phyloP scores from a whole-genome alignment of 2,329 filamentous ascomycete species.

The Pseudogymnoascus sp. region DNA sequence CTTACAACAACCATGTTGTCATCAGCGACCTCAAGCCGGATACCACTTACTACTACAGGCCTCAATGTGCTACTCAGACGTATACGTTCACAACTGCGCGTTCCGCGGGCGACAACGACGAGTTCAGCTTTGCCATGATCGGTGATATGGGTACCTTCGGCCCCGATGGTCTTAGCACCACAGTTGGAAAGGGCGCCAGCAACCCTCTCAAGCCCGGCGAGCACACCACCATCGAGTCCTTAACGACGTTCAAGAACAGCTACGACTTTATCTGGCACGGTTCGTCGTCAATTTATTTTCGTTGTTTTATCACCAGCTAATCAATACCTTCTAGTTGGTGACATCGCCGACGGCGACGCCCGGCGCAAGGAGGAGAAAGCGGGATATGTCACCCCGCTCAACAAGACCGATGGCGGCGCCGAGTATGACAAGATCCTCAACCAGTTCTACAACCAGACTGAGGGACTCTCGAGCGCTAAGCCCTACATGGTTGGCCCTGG shows the following conservation, averaged over 20 bases:
- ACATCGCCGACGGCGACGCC: slow-evolving; percentile 53
- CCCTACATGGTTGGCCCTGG: slow-evolving; percentile 43
- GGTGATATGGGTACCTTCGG: slow-evolving; percentile 1
- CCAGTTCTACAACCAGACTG: slow-evolving; percentile 48
- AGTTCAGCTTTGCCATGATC: neutral
- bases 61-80: neutral
- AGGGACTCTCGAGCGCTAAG: slow-evolving; percentile 45
- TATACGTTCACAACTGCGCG: neutral
- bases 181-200: neutral
- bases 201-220: neutral
- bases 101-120: neutral
- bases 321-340: slow-evolving; percentile 22
- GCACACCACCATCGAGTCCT: slow-evolving; percentile 8
- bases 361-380: slow-evolving; percentile 33
- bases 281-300: neutral
- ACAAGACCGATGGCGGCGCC: neutral
- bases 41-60: neutral
- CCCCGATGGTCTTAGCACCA: slow-evolving; percentile 7
- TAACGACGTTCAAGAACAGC: neutral
- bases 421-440: slow-evolving; percentile 48
- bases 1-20: neutral
- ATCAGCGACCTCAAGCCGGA: neutral
- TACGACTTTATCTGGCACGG: neutral
- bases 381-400: neutral
- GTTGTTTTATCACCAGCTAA: neutral